A percentile compares a stretch with the other conserved stretches of the same genome.
Conservation (phyloP, 2,329 filamentous ascomycete species). For the Colletotrichum liaoningense region DNA sequence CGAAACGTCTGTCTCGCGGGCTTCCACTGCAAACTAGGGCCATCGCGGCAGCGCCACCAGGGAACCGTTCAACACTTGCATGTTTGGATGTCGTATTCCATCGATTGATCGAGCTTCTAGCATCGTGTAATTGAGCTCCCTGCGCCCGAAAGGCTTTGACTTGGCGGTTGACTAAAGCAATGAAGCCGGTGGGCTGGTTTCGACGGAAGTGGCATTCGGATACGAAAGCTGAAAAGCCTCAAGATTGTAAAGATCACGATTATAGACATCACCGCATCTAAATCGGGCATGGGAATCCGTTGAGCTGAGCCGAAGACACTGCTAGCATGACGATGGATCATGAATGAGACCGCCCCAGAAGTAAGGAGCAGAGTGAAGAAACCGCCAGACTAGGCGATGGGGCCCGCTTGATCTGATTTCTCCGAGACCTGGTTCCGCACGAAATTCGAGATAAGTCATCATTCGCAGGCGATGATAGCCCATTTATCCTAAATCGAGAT, state of each 20-base stretch:
- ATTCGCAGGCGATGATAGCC: background rate
- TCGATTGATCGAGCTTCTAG: background rate
- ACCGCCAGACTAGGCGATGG: background rate
- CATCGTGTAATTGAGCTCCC: background rate
- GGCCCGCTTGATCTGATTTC: background rate
- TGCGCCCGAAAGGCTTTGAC: background rate
- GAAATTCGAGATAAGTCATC: background rate
- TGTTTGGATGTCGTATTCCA: background rate
- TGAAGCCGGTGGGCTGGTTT: background rate
- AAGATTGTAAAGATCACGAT: background rate
- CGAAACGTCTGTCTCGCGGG: background rate
- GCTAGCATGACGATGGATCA: background rate
- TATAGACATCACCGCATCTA: background rate
- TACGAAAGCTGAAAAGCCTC: background rate
- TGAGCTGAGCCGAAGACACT: background rate
- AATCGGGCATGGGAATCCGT: background rate
- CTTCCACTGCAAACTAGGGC: background rate
- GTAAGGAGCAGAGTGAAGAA: background rate
- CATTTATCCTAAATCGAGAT: too few species aligned
- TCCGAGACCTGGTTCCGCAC: background rate
- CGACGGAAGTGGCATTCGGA: background rate
- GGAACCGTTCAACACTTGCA: background rate
- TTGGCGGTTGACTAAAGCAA: background rate
- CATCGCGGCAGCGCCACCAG: background rate
- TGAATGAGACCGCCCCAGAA: too few species aligned